Percentiles rank a stretch among this genome's conserved stretches.
Evolutionary conservation across 2,329 filamentous ascomycete genomes (phyloP).

Genomic region (Fonsecaea pugnacius): DNA sequence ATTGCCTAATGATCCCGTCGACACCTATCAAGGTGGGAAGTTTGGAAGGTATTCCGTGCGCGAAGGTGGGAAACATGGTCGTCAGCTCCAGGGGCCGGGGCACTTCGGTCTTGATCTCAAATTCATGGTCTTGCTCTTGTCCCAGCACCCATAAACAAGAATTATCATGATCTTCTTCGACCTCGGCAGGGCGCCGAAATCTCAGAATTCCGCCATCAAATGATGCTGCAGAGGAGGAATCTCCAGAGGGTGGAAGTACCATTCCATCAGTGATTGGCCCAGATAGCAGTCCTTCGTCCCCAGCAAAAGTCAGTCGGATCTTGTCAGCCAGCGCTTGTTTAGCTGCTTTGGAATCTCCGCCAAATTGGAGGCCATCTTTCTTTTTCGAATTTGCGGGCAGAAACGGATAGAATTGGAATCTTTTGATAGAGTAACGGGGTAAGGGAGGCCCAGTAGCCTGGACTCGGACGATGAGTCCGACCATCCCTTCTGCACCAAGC

Average conservation of each 20-base stretch:
- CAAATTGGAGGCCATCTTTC: conserved; percentile 76
- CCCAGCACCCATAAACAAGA: conserved; percentile 70
- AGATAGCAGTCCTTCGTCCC: conserved; percentile 68
- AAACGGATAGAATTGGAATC: conserved; percentile 82
- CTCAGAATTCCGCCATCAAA: conserved; percentile 86
- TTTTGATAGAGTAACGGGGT: conserved; percentile 67
- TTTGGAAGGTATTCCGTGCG: conserved; percentile 60
- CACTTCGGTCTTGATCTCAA: conserved; percentile 78
- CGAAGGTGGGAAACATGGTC: conserved; percentile 49
- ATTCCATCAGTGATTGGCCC: conserved; percentile 90
- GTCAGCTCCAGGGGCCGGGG: conserved; percentile 62
- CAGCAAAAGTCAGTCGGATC: conserved; percentile 66
- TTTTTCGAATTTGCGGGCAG: conserved; percentile 59
- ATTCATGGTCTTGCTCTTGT: conserved; percentile 70
- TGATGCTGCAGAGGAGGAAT: conserved; percentile 58
- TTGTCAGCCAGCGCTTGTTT: conserved; percentile 73
- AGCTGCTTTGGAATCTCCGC: conserved; percentile 82
- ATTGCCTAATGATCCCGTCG: conserved; percentile 72
- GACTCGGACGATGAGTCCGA: conserved; percentile 84
- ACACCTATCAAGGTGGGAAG: conserved; percentile 78
- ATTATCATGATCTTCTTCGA: conserved; percentile 42
- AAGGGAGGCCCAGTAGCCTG: conserved; percentile 78
- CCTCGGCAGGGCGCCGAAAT: conserved; percentile 56
- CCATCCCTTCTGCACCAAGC: conserved; percentile 71
- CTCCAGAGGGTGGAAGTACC: conserved; percentile 68